A percentile compares a stretch with the other conserved stretches of the same genome.
These are phyloP conservation scores for Xylariales sp. DNA, from an alignment of 2,329 filamentous ascomycete genomes.

Conservation along the genomic window DNA sequence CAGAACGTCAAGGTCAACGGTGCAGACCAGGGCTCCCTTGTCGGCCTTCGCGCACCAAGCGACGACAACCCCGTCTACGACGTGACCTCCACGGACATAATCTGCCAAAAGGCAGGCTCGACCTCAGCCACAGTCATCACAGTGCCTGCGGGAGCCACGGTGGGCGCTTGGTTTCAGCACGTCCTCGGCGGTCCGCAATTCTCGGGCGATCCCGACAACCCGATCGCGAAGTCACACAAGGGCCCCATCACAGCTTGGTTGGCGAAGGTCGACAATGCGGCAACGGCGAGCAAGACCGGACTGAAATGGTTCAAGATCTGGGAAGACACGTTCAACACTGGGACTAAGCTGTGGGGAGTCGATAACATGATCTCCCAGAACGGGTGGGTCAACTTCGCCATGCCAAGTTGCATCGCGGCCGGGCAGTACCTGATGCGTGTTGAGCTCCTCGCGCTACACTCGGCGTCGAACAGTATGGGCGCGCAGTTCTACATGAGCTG, in stretches of 20 bases:
- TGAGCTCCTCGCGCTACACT: slow-evolving; percentile 50
- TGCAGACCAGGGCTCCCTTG: slow-evolving; percentile 36
- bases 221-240: slow-evolving; percentile 51
- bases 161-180: slow-evolving; percentile 50
- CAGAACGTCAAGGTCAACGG: slow-evolving; percentile 44
- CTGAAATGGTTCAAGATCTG: slow-evolving; percentile 53
- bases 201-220: slow-evolving; percentile 34
- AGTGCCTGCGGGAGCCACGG: slow-evolving; percentile 45
- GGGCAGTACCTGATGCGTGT: slow-evolving; percentile 52
- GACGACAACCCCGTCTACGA: slow-evolving; percentile 51
- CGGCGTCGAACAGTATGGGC: slow-evolving; percentile 32
- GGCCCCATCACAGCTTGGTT: slow-evolving; percentile 50
- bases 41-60: slow-evolving; percentile 41
- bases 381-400: slow-evolving; percentile 43
- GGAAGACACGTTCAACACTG: slow-evolving; percentile 41
- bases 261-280: slow-evolving; percentile 47
- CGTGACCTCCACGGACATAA: slow-evolving; percentile 43
- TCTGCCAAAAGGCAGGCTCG: slow-evolving; percentile 41
- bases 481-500: slow-evolving; percentile 42
- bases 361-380: slow-evolving; percentile 37
- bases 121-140: slow-evolving; percentile 40
- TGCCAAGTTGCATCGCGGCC: slow-evolving; percentile 46
- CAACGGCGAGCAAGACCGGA: slow-evolving; percentile 34
- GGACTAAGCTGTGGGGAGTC: slow-evolving; percentile 42
- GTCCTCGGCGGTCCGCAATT: slow-evolving; percentile 43